These are phyloP conservation scores for Trichophaea hybrida DNA, from an alignment of 2,329 filamentous ascomycete genomes.

Conservation along the genomic window DNA sequence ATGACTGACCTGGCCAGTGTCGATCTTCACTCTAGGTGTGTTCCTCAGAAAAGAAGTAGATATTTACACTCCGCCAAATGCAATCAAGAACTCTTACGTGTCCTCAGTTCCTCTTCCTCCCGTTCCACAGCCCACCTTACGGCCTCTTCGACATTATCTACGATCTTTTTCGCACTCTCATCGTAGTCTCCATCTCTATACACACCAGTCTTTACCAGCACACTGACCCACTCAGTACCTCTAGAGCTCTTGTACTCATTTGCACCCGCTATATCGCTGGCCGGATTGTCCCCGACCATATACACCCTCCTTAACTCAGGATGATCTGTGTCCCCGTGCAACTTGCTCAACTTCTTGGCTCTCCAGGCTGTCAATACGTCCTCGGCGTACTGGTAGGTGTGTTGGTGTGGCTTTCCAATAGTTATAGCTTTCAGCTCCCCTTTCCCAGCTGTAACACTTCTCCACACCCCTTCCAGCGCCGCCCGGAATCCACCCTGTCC, in stretches of 20 bases:
- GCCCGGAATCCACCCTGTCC: constrained; percentile 85
- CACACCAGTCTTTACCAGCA: constrained; percentile 70
- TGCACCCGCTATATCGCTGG: constrained; percentile 78
- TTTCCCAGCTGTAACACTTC: constrained; percentile 40
- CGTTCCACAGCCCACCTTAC: constrained; percentile 60
- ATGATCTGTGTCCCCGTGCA: constrained; percentile 30
- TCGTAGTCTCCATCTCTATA: constrained; percentile 43
- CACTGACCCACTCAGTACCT: constrained; percentile 60
- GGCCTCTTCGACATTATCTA: constrained; percentile 60
- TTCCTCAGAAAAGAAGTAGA: no score
- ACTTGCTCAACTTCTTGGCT: constrained; percentile 21
- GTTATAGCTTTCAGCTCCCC: constrained; percentile 46
- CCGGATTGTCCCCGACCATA: constrained; percentile 86
- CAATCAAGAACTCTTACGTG: no score
- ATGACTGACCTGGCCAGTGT: no score
- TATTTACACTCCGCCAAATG: no score
- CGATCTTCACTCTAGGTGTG: no score
- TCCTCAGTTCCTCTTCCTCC: constrained; percentile 29
- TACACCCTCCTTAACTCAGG: constrained; percentile 54
- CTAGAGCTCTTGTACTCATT: constrained; percentile 55
- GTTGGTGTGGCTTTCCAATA: constrained; percentile 67
- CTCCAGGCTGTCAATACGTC: constrained; percentile 42
- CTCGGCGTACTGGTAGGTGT: constrained; percentile 77
- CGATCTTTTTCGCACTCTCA: constrained; percentile 45
- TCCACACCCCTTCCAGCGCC: constrained; percentile 68